Base-by-base conservation (phyloP, 768 basidiomycete genomes). In the Naganishia kalamii region DNA sequence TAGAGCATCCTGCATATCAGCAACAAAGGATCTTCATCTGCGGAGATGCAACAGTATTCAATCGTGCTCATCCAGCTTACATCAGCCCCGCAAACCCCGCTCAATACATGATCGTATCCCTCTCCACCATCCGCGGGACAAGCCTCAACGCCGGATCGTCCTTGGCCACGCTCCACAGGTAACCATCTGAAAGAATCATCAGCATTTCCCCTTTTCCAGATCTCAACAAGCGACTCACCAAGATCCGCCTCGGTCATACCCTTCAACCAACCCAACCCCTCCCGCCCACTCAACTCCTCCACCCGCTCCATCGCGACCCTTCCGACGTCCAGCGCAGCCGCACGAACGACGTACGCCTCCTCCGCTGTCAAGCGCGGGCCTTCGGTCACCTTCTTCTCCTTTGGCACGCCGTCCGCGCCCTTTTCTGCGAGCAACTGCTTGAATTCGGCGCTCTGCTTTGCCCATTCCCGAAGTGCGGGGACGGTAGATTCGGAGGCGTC, bases 81-180 rank as follows among this genome's bases (percentile, higher is more conserved):
- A n/a, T 44, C 43, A 44, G 17, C 10, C 8, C 17, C 17, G 37
- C 37, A 17, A 8, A 8, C 10, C 59, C 19, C 30, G 33, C 40
- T 82, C 76, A 91, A 75, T 89, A 92, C 75, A 85, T 89, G 43
- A 84, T 79, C 0, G 88, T 88, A 66, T 85, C 80, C 62, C 81
- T 80, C 74, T 84, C 77, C n/a, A 83, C 86, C 71, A 90, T 88
- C 68, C 89, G 80, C 69, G 81, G 81, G 43, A 91, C 79, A 52
- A 77, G 77, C 57, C 87, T 80, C 72, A 89, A 90, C 75, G 89
- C 89, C 32, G 78, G 69, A 68, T 88, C 80, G 70, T 89, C 88
- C 73, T 92, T 90, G 40, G 88, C 88, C 4, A 88, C 83, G 33
- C 85, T 81, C 88, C 89, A 89, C n/a, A 91, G 75, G 88, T 88